Evolutionary conservation across 148 eudicot genomes (phyloP), one percentile per base, ranked within the genome.

Genomic region (Silene conica): DNA sequence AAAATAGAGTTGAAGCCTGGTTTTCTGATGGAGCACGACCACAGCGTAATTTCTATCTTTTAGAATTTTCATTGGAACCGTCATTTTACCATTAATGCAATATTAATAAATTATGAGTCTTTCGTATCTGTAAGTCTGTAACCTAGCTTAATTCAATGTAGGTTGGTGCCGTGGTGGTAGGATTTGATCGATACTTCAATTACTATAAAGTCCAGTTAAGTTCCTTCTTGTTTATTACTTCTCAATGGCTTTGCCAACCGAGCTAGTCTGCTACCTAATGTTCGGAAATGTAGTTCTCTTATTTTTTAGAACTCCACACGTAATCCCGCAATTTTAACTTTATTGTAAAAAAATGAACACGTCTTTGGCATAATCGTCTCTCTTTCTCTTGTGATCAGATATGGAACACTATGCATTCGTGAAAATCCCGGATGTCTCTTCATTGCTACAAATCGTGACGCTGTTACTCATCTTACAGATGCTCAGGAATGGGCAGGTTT

Each of bases 401-500:
- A 94, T 77, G 98, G 96, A 63, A 94, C 98, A 34, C 83, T 94
- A 68, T 94, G 98, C 78, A 85, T 94, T 69, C 93, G 97, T 52
- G 96, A 94, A 84, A 94, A 92, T 69, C 97, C 96, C 45, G 97
- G 96, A 19, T 95, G 99, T 79, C 89, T 95, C 65, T 95, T 95
- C 80, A 89, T 95, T 74, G 99, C 99, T 34, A 95, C 99, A 54
- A 95, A 92, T 72, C 93, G 99, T 80, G 99, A 95, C 82, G 97
- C 96, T 79, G 96, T 92, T 20, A 90, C 97, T 72, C 97, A 92
- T 84, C 94, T 95, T 71, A 95, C 99, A 26, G 97, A 95, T 84
- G 96, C 94, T 76, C 99, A 95, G 74, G 99, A 95, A 81, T 95
- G 99, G 99, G 97, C 99, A 90, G 99, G 98, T 92, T 75, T 57